Conservation (phyloP, 1,284 basidiomycete species). For the Ganoderma lingzhi region DNA sequence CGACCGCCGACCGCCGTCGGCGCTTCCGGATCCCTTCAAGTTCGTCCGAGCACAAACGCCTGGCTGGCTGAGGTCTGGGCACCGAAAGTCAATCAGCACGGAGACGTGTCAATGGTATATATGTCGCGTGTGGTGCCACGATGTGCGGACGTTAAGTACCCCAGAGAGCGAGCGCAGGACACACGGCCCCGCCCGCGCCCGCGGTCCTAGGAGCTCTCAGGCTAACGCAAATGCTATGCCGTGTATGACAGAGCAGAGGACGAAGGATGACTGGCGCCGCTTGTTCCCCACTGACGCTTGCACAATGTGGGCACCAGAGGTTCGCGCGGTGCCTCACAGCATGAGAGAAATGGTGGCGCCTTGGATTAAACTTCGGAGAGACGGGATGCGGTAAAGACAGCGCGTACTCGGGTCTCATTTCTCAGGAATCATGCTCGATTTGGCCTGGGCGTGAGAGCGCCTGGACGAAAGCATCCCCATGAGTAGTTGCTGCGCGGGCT, state of each 20-base stretch:
- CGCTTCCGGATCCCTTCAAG: neutral
- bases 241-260: neutral
- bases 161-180: neutral
- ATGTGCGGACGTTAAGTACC: constrained; percentile 12
- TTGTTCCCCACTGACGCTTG: constrained; percentile 28
- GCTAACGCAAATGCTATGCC: neutral
- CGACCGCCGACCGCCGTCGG: neutral
- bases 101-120: constrained; percentile 1
- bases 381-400: constrained; percentile 27
- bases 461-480: constrained; percentile 14
- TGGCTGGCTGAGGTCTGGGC: constrained; percentile 8
- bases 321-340: constrained; percentile 30
- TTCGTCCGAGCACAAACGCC: neutral
- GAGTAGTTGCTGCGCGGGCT: constrained; percentile 4
- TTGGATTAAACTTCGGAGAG: constrained; percentile 21
- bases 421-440: neutral
- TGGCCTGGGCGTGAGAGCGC: constrained; percentile 25
- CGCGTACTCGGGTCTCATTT: constrained; percentile 8
- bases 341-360: constrained; percentile 18
- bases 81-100: constrained; percentile 2
- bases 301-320: constrained; percentile 14
- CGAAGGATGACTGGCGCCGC: constrained; percentile 17
- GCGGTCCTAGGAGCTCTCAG: constrained; percentile 7
- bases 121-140: constrained; percentile 16
- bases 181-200: constrained; percentile 14